Evolutionary conservation across 345 rosid genomes (phyloP), one percentile per base, ranked within the genome.

Genomic region (Eutrema yunnanense): DNA sequence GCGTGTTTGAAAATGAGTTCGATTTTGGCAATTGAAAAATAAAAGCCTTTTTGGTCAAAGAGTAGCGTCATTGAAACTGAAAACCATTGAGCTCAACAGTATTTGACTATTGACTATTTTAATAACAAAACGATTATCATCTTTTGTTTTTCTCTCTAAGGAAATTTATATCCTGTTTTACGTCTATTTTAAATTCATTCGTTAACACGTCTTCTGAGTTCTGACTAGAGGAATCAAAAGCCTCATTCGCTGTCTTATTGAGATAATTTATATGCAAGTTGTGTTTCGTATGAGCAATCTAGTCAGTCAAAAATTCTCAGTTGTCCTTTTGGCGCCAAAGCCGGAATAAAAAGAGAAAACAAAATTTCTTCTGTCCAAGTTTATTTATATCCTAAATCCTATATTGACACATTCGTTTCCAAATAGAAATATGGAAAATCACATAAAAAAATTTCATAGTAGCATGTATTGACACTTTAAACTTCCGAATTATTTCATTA

Each of bases 141-240:
- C 9, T 14, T 43, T 34, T 8, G n/a, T n/a, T n/a, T n/a, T n/a
- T n/a, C n/a, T n/a, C n/a, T n/a, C n/a, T n/a, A n/a, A n/a, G n/a
- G n/a, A n/a, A n/a, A n/a, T n/a, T n/a, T n/a, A n/a, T n/a, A n/a
- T n/a, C n/a, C n/a, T n/a, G n/a, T 14, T 43, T 34, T 8, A 22
- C 4, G 47, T 38, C 46, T 34, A 37, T 47, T 47, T 8, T 14
- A 46, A 47, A 22, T 36, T 37, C 12, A 49, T 37, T 52, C 9
- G 13, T 27, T 36, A 40, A 66, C 36, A 34, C 19, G 60, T 50
- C 14, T 51, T 66, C 16, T 50, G 16, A 57, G 16, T 49, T 60
- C 40, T 60, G 51, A 49, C 52, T 61, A 14, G 12, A 59, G 38
- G 58, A 50, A 59, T 69, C 65, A 57, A 47, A 27, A 58, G n/a